phyloP scores from a whole-genome alignment of 2,329 filamentous ascomycete genomes.

The Gnomoniopsis sp. region DNA sequence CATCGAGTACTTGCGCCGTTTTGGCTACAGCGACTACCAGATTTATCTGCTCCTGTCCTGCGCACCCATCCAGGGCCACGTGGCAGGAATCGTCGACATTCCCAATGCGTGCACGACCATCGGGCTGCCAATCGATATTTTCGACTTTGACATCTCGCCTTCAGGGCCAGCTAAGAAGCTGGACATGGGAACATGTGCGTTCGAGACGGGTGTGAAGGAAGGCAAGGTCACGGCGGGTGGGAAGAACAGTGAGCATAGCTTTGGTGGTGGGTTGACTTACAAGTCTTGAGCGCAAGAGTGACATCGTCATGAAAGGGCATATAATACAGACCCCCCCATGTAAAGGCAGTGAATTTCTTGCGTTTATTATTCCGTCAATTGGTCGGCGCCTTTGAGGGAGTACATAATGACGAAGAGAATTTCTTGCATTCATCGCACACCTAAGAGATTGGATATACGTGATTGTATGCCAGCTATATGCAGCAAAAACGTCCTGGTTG shows the following conservation, averaged over 20 bases:
- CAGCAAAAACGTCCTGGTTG: too few relatives aligned
- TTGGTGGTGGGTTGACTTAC: slow-evolving; percentile 48
- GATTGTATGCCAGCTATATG: too few relatives aligned
- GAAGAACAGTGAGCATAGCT: slow-evolving; percentile 45
- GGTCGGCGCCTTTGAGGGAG: too few relatives aligned
- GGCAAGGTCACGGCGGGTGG: slow-evolving; percentile 42
- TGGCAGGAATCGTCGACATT: slow-evolving; percentile 87
- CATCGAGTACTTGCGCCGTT: slow-evolving; percentile 76
- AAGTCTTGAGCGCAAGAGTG: slow-evolving; percentile 25
- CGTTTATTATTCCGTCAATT: too few relatives aligned
- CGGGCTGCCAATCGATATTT: slow-evolving; percentile 88
- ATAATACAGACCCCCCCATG: too few relatives aligned
- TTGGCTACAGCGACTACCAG: slow-evolving; percentile 71
- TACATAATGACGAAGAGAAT: too few relatives aligned
- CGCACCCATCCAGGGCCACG: slow-evolving; percentile 81
- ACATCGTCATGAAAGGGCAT: too few relatives aligned
- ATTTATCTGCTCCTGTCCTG: slow-evolving; percentile 82
- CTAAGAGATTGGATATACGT: too few relatives aligned
- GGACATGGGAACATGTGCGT: slow-evolving; percentile 72
- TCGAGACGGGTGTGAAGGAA: slow-evolving; percentile 44
- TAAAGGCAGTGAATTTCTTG: too few relatives aligned
- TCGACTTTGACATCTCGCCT: slow-evolving; percentile 86
- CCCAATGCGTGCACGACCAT: slow-evolving; percentile 89
- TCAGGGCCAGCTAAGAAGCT: slow-evolving; percentile 47
- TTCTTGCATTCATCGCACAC: too few relatives aligned